phyloP scores from a whole-genome alignment of 2,329 filamentous ascomycete genomes.

The Alternaria sp. region DNA sequence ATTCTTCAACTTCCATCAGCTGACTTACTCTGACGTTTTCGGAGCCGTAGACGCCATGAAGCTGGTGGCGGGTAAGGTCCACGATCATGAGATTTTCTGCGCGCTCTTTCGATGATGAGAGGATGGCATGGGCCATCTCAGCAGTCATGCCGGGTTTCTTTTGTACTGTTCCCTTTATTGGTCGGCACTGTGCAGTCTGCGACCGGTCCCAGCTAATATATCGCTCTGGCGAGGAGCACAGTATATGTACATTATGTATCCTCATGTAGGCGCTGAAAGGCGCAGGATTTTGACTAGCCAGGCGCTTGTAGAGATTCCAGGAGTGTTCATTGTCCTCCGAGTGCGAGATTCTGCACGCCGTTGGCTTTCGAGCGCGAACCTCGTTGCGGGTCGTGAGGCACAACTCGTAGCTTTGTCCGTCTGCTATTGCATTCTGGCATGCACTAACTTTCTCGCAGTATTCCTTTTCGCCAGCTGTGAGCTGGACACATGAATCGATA shows the following conservation, averaged over 20 bases:
- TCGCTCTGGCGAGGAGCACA: slow-evolving; percentile 87
- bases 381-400: slow-evolving; percentile 80
- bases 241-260: slow-evolving; percentile 69
- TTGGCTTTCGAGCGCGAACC: slow-evolving; percentile 56
- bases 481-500: slow-evolving; percentile 33
- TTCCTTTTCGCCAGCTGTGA: slow-evolving; percentile 23
- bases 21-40: slow-evolving; percentile 77
- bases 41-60: slow-evolving; percentile 82
- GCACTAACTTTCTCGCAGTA: slow-evolving; percentile 73
- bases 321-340: slow-evolving; percentile 46
- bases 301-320: slow-evolving; percentile 76
- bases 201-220: slow-evolving; percentile 75
- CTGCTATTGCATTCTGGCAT: slow-evolving; percentile 76
- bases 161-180: slow-evolving; percentile 96
- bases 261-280: slow-evolving; percentile 85
- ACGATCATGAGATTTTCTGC: slow-evolving; percentile 99
- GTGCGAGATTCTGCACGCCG: slow-evolving; percentile 40
- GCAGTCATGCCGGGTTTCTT: slow-evolving; percentile 74
- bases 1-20: slow-evolving; percentile 87
- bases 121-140: slow-evolving; percentile 74
- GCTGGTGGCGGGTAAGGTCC: slow-evolving; percentile 91
- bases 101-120: slow-evolving; percentile 85
- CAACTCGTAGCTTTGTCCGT: slow-evolving; percentile 85
- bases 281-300: slow-evolving; percentile 77
- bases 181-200: slow-evolving; percentile 78